phyloP scores from a whole-genome alignment of 83 land plant species.

The Picea engelmannii region DNA sequence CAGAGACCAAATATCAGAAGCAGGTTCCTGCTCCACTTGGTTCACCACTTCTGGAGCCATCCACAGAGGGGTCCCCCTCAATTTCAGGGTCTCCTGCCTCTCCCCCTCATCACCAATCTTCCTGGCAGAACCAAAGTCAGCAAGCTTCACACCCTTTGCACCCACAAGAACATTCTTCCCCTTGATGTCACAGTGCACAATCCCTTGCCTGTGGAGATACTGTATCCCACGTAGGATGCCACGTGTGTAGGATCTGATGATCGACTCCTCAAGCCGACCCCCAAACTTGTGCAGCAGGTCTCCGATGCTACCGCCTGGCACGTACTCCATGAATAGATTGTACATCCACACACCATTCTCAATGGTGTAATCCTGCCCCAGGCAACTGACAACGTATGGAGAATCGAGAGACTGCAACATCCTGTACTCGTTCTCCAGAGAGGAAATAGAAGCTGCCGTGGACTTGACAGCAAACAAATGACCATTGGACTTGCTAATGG shows the following conservation, averaged over 20 bases:
- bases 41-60: too few relatives aligned
- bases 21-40: too few relatives aligned
- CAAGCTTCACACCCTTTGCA: conserved; percentile 32
- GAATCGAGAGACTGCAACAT: not conserved
- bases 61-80: conserved; percentile 9
- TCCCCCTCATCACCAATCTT: not conserved
- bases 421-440: too few relatives aligned
- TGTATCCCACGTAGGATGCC: too few relatives aligned
- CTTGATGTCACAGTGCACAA: too few relatives aligned
- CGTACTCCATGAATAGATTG: not conserved
- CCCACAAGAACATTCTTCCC: conserved; percentile 17
- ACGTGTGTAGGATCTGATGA: conserved; percentile 20
- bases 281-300: too few relatives aligned
- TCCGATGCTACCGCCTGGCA: too few relatives aligned
- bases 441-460: conserved; percentile 1
- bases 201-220: too few relatives aligned
- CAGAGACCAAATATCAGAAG: too few relatives aligned
- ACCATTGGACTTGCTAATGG: too few relatives aligned
- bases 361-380: conserved; percentile 16
- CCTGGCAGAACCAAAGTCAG: conserved; percentile 19
- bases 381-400: conserved; percentile 19
- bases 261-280: conserved; percentile 36
- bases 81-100: not conserved
- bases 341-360: conserved; percentile 5
- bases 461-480: too few relatives aligned